Evolutionary conservation across 2,329 filamentous ascomycete species (phyloP).

Genomic region (Lasiodiplodia citricola): DNA sequence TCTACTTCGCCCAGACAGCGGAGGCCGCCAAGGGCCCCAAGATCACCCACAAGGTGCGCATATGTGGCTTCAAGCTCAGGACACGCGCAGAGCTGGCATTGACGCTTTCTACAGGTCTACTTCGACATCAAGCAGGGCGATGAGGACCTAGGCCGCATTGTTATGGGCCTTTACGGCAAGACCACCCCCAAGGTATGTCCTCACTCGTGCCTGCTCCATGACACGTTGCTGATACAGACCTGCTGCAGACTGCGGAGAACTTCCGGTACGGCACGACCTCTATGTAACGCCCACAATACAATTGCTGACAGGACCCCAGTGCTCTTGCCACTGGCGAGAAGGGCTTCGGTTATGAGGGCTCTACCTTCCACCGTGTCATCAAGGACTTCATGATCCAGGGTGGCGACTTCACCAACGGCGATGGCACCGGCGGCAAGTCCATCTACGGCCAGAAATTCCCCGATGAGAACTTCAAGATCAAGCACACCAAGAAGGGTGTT

Average conservation of each 20-base stretch:
- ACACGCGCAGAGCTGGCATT: slow-evolving; percentile 5
- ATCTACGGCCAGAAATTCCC: slow-evolving; percentile 85
- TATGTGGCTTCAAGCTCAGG: slow-evolving; percentile 16
- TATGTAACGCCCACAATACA: slow-evolving; percentile 44
- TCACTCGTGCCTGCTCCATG: neutral
- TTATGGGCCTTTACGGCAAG: slow-evolving; percentile 86
- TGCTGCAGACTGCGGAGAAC: slow-evolving; percentile 65
- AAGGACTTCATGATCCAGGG: slow-evolving; percentile 92
- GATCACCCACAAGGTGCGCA: slow-evolving; percentile 83
- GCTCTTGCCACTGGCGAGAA: slow-evolving; percentile 84
- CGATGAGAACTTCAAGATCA: slow-evolving; percentile 95
- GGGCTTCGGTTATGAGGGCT: slow-evolving; percentile 82
- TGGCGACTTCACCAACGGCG: slow-evolving; percentile 83
- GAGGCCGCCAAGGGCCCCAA: slow-evolving; percentile 85
- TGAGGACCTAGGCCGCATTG: slow-evolving; percentile 73
- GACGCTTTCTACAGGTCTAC: slow-evolving; percentile 63
- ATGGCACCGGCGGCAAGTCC: slow-evolving; percentile 84
- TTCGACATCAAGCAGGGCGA: slow-evolving; percentile 83
- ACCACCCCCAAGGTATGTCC: slow-evolving; percentile 73
- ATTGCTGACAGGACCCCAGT: slow-evolving; percentile 53
- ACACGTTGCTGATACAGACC: slow-evolving; percentile 29
- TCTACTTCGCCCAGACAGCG: slow-evolving; percentile 76
- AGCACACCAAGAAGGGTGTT: slow-evolving; percentile 84
- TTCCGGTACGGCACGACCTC: slow-evolving; percentile 53
- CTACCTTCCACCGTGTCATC: slow-evolving; percentile 88